Evolutionary conservation across 495 filamentous ascomycete genomes (phyloP), one percentile per base, ranked within the genome.

Genomic region (Darksidea phi): DNA sequence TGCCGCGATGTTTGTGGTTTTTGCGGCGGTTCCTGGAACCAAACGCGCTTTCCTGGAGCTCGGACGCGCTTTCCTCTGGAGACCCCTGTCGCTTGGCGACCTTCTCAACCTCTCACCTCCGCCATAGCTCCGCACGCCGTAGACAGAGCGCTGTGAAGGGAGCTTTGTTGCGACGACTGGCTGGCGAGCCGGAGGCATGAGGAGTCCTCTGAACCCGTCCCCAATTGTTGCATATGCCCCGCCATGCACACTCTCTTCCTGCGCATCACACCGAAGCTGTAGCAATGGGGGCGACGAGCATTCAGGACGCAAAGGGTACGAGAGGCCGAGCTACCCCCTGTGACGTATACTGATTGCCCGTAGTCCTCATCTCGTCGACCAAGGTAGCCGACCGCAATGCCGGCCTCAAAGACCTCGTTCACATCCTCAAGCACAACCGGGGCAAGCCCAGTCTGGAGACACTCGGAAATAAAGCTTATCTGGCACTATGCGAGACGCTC

Each of bases 401-500:
- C 8, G 73, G 71, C 20, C 61, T 75, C 7, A 55, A 67, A 80
- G 83, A 86, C 69, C 71, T 90, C 50, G 86, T 81, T 66, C 77
- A 83, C 60, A 80, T 89, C 50, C 77, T 88, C 32, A 79, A 82
- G 37, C 78, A 84, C 49, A 84, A 85, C 67, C 79, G 78, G 52
- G 78, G 74, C 41, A 80, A 73, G 63, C 70, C 79, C 21, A 82
- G 80, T 59, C 69, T 87, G 36, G 74, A 77, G 46, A 64, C 71
- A 15, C 74, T 90, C 52, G 84, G 81, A 48, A 91, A 96, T 70
- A 88, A 88, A 64, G 82, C 80, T 17, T 95, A 87, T 67, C 88
- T 95, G 67, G 81, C 80, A 48, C 84, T 97, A 25, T 91, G 87
- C 61, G 91, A 97, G 67, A 82, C 83, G 0, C 74, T 98, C 15